Conservation (phyloP, 192 early-diverging fungal species). For the Gaertneriomyces sp. region DNA sequence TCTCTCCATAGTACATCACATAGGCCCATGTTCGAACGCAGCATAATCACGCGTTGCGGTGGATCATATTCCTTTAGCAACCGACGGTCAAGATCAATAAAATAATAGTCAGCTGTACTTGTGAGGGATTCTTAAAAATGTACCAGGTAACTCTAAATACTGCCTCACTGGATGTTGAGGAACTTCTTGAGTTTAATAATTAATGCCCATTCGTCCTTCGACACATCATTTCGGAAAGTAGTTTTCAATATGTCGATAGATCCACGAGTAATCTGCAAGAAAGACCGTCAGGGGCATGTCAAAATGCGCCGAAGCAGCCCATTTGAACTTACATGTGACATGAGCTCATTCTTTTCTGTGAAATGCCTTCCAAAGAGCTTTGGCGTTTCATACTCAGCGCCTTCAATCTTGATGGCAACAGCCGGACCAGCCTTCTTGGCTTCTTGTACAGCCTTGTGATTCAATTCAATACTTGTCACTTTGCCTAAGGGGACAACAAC, state of each 20-base stretch:
- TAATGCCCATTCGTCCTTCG: slow-evolving; percentile 83
- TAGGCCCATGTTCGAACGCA: too few species aligned
- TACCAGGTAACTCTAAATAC: too few species aligned
- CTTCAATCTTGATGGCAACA: slow-evolving; percentile 89
- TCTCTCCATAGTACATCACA: too few species aligned
- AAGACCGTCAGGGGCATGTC: neutral
- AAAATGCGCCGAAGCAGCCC: neutral
- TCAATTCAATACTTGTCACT: slow-evolving; percentile 87
- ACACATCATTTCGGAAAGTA: slow-evolving; percentile 87
- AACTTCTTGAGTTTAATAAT: slow-evolving; percentile 76
- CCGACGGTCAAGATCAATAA: too few species aligned
- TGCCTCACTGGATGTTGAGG: slow-evolving; percentile 37
- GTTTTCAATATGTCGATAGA: slow-evolving; percentile 96
- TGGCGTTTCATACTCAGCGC: slow-evolving; percentile 73
- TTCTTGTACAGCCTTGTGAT: slow-evolving; percentile 78
- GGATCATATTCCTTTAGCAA: too few species aligned
- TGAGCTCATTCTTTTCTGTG: slow-evolving; percentile 73
- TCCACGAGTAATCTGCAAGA: slow-evolving; percentile 66
- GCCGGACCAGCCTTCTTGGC: slow-evolving; percentile 81
- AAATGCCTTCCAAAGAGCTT: slow-evolving; percentile 95
- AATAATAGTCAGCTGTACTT: too few species aligned
- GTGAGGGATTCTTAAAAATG: too few species aligned
- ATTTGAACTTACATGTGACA: slow-evolving; percentile 45
- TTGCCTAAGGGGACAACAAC: slow-evolving; percentile 76
- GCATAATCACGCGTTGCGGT: too few species aligned